Conservation (phyloP, 2,329 filamentous ascomycete genomes). For the Xylariaceae sp. region DNA sequence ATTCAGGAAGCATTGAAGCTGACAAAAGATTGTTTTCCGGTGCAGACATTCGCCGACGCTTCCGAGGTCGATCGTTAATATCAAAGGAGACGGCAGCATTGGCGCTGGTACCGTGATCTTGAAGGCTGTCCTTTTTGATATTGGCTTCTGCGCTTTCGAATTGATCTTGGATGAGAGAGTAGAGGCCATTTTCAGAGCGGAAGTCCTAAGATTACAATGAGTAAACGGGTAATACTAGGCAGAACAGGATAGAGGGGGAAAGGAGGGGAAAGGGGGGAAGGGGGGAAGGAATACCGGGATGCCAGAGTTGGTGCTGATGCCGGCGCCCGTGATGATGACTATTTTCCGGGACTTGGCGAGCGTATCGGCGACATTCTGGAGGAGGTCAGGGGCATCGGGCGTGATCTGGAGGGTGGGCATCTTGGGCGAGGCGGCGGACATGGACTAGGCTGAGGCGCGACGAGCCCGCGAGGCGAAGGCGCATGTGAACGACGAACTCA, state of each 20-base stretch:
- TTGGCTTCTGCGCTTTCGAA: constrained; percentile 51
- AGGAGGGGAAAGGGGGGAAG: background rate
- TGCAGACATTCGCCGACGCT: constrained; percentile 26
- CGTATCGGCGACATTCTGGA: constrained; percentile 63
- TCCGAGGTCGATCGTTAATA: constrained; percentile 29
- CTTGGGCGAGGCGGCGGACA: constrained; percentile 22
- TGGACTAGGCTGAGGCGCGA: constrained; percentile 2
- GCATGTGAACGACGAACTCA: constrained; percentile 12
- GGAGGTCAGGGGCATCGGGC: constrained; percentile 46
- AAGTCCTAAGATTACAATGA: constrained; percentile 52
- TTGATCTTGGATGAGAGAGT: constrained; percentile 66
- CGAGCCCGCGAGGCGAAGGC: constrained; percentile 1
- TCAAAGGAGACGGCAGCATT: constrained; percentile 24
- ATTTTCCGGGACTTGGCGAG: constrained; percentile 63
- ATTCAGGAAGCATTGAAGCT: background rate
- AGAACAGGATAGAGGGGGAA: background rate
- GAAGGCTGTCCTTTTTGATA: constrained; percentile 26
- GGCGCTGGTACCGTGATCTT: constrained; percentile 15
- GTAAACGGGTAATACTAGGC: constrained; percentile 15
- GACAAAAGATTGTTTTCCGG: constrained; percentile 9
- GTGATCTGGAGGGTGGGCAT: constrained; percentile 59
- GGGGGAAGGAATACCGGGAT: constrained; percentile 55
- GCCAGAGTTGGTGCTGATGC: constrained; percentile 71
- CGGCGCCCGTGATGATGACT: constrained; percentile 68
- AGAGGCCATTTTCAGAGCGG: constrained; percentile 67